Evolutionary conservation across 768 basidiomycete genomes (phyloP).

Genomic region (Mycena vitilis): DNA sequence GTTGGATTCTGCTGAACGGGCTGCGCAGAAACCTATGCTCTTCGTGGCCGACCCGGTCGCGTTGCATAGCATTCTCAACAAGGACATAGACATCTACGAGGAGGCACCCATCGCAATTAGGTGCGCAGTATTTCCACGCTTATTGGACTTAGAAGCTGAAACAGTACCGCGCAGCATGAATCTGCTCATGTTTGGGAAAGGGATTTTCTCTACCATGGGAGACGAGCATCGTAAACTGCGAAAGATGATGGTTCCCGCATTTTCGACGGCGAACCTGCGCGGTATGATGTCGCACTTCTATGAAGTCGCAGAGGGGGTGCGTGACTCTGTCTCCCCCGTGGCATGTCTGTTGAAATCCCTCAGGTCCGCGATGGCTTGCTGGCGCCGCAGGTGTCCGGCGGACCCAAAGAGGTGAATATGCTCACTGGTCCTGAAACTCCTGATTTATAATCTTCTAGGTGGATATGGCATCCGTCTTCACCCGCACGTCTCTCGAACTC

Average conservation of each 20-base stretch:
- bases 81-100: constrained; percentile 9
- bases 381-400: neutral
- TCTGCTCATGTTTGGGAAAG: neutral
- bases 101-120: neutral
- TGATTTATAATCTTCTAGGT: no score
- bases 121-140: neutral
- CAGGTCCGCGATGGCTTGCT: constrained; percentile 11
- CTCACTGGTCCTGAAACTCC: no score
- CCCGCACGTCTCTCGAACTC: constrained; percentile 5
- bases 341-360: no score
- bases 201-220: constrained; percentile 13
- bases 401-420: neutral
- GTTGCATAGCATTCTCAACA: constrained; percentile 7
- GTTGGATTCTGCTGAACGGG: no score
- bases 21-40: neutral
- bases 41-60: constrained; percentile 13
- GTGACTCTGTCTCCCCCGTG: neutral
- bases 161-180: neutral
- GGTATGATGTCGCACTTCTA: constrained; percentile 16
- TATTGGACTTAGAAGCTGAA: neutral
- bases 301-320: constrained; percentile 4
- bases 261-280: constrained; percentile 14
- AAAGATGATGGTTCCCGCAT: constrained; percentile 19
- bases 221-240: constrained; percentile 13
- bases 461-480: neutral